Conservation (phyloP, 208 protist genomes). For the Leishmania gerbilli region DNA sequence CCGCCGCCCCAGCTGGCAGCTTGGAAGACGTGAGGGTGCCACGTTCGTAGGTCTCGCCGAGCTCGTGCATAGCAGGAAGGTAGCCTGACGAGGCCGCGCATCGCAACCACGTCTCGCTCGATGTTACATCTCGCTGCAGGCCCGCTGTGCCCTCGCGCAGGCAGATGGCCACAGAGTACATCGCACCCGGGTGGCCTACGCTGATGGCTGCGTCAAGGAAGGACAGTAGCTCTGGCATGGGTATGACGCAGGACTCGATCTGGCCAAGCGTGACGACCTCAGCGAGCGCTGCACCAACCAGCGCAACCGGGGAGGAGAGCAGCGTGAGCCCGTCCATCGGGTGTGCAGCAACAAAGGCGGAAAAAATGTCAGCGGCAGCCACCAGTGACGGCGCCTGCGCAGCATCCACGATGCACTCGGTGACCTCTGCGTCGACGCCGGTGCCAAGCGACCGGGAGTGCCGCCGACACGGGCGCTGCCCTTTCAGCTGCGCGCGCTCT, state of each 20-base stretch:
- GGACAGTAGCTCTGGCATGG: conserved; percentile 11
- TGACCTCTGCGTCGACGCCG: conserved; percentile 14
- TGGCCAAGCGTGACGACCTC: conserved; percentile 30
- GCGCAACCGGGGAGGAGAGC: conserved; percentile 17
- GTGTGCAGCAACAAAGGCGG: conserved; percentile 12
- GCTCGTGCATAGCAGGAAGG: conserved; percentile 80
- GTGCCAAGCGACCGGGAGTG: conserved; percentile 2
- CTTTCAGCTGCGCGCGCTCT: conserved; percentile 19
- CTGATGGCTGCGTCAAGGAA: conserved; percentile 55
- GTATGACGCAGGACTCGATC: not conserved
- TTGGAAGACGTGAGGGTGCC: conserved; percentile 29
- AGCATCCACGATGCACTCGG: conserved; percentile 14
- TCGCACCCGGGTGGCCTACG: conserved; percentile 58
- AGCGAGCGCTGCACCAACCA: conserved; percentile 46
- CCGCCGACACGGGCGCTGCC: conserved; percentile 26
- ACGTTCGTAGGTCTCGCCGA: conserved; percentile 69
- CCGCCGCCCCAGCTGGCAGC: not conserved
- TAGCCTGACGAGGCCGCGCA: conserved; percentile 63
- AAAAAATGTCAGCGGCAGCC: conserved; percentile 13
- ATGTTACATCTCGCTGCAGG: conserved; percentile 39
- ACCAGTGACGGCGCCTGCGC: conserved; percentile 13
- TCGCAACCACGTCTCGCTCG: conserved; percentile 65
- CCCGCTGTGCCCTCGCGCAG: conserved; percentile 60
- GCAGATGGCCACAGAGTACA: conserved; percentile 65
- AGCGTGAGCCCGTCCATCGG: not conserved